Evolutionary conservation across 2,329 filamentous ascomycete genomes (phyloP), one percentile per base, ranked within the genome.

Genomic region (Aspergillus sp.): DNA sequence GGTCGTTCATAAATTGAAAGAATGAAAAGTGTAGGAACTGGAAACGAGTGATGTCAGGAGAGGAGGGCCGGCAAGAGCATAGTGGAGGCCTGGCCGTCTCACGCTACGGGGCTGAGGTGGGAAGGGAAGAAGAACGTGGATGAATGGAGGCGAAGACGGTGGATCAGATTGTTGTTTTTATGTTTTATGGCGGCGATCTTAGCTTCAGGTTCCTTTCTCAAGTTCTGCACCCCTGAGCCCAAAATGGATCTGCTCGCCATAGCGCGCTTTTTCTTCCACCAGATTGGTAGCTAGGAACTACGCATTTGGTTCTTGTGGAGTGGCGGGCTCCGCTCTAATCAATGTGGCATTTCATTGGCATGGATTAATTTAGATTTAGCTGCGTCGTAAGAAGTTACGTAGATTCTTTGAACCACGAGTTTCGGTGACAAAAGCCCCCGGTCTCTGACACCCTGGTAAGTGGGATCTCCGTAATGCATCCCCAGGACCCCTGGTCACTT

Each of bases 381-480:
- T 40, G 54, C 54, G 37, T 51, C 54, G 58, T 60, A 41, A 50
- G 24, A 33, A 43, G 23, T 51, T 56, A 56, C 54, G 54, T 56
- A 56, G 35, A 6, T 46, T 41, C 33, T 37, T 41, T 24, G 17
- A 14, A 44, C 21, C 37, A 23, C 47, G 33, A 37, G 33, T 39
- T 37, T 14, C 15, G 35, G 4, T 37, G 35, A 7, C 27, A 31
- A 31, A 31, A 31, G 27, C 27, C 27, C 9, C 27, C 27, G 27
- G 27, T 31, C 27, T 31, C 27, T 31, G 27, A 11, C 27, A 31
- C 27, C 27, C 27, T 31, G 27, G 24, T 31, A 31, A 31, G 27
- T 31, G 27, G 27, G 27, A 31, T 31, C 27, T 31, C 27, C 27
- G 4, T 31, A 3, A 9, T 31, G 8, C 27, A 11, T 31, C 9